These are phyloP conservation scores for Fusarium transvaalense DNA, from an alignment of 2,329 filamentous ascomycete species.

Conservation along the genomic window DNA sequence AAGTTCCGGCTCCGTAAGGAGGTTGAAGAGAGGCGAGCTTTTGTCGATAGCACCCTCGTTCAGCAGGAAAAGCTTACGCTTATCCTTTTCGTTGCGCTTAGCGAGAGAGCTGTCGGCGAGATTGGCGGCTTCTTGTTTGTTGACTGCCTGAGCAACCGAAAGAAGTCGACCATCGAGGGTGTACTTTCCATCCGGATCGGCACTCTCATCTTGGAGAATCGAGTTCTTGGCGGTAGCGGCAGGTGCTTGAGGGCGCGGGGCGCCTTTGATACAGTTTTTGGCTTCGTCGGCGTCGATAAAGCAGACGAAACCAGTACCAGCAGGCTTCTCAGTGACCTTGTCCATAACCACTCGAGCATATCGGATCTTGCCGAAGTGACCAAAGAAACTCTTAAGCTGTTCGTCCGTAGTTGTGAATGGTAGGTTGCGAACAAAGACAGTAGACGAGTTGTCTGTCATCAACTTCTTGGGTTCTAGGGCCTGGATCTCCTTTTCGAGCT, in stretches of 20 bases:
- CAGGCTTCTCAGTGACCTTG: constrained; percentile 83
- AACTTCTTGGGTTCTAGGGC: constrained; percentile 46
- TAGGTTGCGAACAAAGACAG: constrained; percentile 92
- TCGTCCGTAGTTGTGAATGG: constrained; percentile 91
- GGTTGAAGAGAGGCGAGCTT: constrained; percentile 81
- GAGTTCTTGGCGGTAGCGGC: constrained; percentile 75
- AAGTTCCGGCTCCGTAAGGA: constrained; percentile 82
- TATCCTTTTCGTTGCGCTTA: constrained; percentile 80
- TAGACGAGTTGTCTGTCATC: constrained; percentile 72
- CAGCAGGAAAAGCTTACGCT: constrained; percentile 88
- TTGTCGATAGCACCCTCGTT: constrained; percentile 84
- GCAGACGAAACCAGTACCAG: constrained; percentile 94
- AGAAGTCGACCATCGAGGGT: constrained; percentile 91
- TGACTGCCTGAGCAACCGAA: constrained; percentile 86
- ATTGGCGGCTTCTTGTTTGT: constrained; percentile 81
- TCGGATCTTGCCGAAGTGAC: constrained; percentile 85
- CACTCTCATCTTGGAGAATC: constrained; percentile 85
- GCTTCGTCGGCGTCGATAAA: constrained; percentile 85
- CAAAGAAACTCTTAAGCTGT: constrained; percentile 85
- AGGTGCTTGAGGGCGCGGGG: constrained; percentile 69
- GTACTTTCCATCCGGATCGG: constrained; percentile 86
- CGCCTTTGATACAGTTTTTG: constrained; percentile 78
- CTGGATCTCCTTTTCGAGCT: constrained; percentile 58
- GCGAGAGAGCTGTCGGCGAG: constrained; percentile 77
- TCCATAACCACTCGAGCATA: constrained; percentile 95